Evolutionary conservation across 2,329 filamentous ascomycete genomes (phyloP).

Genomic region (Colletotrichum truncatum): DNA sequence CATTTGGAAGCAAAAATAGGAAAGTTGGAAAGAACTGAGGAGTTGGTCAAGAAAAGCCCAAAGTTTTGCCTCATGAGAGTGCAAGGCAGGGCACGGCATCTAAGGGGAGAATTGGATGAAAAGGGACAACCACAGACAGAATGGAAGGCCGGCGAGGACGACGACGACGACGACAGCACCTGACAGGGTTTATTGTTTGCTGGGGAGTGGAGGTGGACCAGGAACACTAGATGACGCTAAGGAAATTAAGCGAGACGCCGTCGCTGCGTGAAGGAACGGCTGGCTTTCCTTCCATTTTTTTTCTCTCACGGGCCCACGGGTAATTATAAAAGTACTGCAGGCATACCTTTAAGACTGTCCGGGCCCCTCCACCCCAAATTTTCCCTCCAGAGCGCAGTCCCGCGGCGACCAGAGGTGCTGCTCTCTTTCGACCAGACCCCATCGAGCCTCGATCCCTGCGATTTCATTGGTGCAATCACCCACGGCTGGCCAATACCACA

Average conservation of each 20-base stretch:
- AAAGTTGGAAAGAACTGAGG: background rate
- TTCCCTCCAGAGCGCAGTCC: constrained; percentile 31
- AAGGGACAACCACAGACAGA: constrained; percentile 5
- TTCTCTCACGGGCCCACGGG: constrained; percentile 31
- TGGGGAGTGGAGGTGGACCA: constrained; percentile 29
- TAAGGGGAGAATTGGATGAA: constrained; percentile 10
- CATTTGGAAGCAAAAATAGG: too few relatives aligned
- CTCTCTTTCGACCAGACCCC: constrained; percentile 23
- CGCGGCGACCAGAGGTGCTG: constrained; percentile 22
- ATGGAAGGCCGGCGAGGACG: background rate
- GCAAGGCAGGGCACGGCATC: background rate
- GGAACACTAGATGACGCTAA: constrained; percentile 30
- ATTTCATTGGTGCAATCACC: constrained; percentile 7
- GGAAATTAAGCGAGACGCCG: constrained; percentile 31
- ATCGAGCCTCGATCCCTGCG: background rate
- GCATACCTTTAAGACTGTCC: constrained; percentile 32
- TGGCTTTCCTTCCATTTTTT: constrained; percentile 32
- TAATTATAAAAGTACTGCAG: constrained; percentile 33
- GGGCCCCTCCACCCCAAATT: constrained; percentile 31
- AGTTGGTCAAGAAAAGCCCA: background rate
- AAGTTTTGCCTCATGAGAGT: background rate
- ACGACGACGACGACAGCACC: constrained; percentile 14
- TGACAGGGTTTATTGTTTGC: constrained; percentile 29
- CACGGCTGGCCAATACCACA: constrained; percentile 1
- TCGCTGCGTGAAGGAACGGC: constrained; percentile 32